phyloP scores from a whole-genome alignment of 148 eudicot genomes.

The Cornus kousa region DNA sequence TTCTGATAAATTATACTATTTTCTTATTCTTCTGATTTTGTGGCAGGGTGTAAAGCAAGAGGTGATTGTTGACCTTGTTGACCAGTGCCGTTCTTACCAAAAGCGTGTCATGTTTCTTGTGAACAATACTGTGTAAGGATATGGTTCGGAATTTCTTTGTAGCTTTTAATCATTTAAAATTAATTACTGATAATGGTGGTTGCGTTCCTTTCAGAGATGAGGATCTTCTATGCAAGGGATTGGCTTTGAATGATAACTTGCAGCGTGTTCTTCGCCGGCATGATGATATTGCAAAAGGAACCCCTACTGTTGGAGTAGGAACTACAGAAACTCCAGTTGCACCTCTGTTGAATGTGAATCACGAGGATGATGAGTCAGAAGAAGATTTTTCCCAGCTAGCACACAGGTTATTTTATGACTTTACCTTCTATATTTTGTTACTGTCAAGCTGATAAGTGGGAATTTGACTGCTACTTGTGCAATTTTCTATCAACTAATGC shows the following conservation, averaged over 20 bases:
- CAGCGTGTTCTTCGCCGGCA: slow-evolving; percentile 76
- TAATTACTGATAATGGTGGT: not conserved
- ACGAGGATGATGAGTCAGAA: slow-evolving; percentile 93
- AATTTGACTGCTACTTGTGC: not conserved
- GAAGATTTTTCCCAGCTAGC: slow-evolving; percentile 82
- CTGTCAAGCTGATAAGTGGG: not conserved
- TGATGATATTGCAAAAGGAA: slow-evolving; percentile 77
- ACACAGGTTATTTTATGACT: slow-evolving; percentile 52
- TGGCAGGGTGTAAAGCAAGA: slow-evolving; percentile 76
- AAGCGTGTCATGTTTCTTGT: slow-evolving; percentile 84
- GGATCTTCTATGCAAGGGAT: slow-evolving; percentile 76
- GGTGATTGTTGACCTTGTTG: slow-evolving; percentile 86
- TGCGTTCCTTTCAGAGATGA: slow-evolving; percentile 57
- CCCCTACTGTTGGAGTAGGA: slow-evolving; percentile 26
- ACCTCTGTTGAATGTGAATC: slow-evolving; percentile 61
- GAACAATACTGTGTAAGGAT: slow-evolving; percentile 66
- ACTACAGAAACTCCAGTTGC: slow-evolving; percentile 36
- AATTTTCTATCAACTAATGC: not conserved
- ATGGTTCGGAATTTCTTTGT: not conserved
- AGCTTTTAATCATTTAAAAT: slow-evolving; percentile 4
- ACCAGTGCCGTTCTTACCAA: slow-evolving; percentile 87
- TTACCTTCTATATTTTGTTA: slow-evolving; percentile 8
- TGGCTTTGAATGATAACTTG: slow-evolving; percentile 84
- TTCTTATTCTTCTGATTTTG: not conserved
- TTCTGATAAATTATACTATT: not conserved